phyloP scores from a whole-genome alignment of 345 rosid genomes.

The Moricandia arvensis region DNA sequence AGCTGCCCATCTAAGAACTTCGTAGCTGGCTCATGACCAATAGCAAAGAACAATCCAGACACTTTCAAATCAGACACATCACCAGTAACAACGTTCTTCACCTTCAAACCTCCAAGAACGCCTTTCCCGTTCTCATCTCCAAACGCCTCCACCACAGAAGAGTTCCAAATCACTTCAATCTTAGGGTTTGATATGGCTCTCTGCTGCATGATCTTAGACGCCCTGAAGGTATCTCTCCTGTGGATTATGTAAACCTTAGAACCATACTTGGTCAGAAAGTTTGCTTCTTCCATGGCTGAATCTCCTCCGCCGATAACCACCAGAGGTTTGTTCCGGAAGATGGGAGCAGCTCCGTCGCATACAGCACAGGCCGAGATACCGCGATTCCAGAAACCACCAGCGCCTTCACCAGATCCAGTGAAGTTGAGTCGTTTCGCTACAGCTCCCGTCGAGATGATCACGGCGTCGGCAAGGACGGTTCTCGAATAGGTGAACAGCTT shows the following conservation, averaged over 20 bases:
- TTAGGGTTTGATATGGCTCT: slow-evolving; percentile 69
- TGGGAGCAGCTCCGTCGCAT: slow-evolving; percentile 97
- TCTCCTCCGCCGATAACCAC: slow-evolving; percentile 98
- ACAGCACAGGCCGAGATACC: slow-evolving; percentile 99
- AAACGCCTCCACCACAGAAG: slow-evolving; percentile 67
- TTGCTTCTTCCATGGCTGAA: slow-evolving; percentile 98
- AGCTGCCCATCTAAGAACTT: slow-evolving; percentile 88
- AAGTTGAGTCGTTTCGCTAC: slow-evolving; percentile 74
- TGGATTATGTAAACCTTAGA: slow-evolving; percentile 89
- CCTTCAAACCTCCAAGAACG: slow-evolving; percentile 67
- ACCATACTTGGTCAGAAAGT: slow-evolving; percentile 79
- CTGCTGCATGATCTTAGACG: slow-evolving; percentile 92
- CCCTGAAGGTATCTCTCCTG: slow-evolving; percentile 80
- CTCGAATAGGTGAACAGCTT: slow-evolving; percentile 64
- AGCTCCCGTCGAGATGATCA: slow-evolving; percentile 84
- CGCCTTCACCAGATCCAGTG: slow-evolving; percentile 59
- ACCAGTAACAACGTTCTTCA: slow-evolving; percentile 71
- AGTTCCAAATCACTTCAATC: slow-evolving; percentile 84
- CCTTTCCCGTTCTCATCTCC: slow-evolving; percentile 48
- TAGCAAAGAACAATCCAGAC: slow-evolving; percentile 88
- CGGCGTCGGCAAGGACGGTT: slow-evolving; percentile 67
- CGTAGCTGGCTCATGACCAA: slow-evolving; percentile 97
- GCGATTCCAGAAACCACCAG: slow-evolving; percentile 70
- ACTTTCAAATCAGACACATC: slow-evolving; percentile 71
- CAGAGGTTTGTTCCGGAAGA: slow-evolving; percentile 71